These are phyloP conservation scores for Magnolia sinica DNA, from an alignment of 164 flowering plant genomes.

Conservation along the genomic window DNA sequence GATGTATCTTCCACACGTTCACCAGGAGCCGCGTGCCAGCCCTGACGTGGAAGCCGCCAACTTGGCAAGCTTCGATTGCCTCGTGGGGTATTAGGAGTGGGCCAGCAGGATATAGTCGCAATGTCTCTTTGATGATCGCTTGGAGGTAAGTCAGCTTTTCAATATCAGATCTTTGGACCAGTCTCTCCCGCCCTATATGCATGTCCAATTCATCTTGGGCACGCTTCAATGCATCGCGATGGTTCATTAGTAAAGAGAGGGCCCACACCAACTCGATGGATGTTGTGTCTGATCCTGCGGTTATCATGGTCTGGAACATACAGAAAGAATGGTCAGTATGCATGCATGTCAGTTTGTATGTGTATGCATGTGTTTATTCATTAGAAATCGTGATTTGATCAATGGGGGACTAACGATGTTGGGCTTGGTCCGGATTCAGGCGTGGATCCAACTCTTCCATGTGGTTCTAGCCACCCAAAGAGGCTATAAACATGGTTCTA, in stretches of 20 bases:
- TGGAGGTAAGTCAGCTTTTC: conserved; percentile 21
- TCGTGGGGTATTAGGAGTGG: conserved; percentile 31
- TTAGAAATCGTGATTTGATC: too few species aligned
- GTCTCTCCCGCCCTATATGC: not conserved
- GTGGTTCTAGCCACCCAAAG: too few species aligned
- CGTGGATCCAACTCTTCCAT: too few species aligned
- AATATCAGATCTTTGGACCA: conserved; percentile 20
- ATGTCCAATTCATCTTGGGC: not conserved
- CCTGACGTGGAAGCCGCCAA: conserved; percentile 16
- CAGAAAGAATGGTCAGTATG: too few species aligned
- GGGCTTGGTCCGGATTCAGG: too few species aligned
- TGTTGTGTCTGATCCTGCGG: conserved; percentile 36
- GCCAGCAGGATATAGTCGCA: conserved; percentile 27
- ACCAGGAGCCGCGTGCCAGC: not conserved
- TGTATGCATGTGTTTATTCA: too few species aligned
- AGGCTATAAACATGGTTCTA: too few species aligned
- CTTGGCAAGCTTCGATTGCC: conserved; percentile 16
- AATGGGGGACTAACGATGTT: too few species aligned
- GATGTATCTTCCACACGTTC: conserved; percentile 13
- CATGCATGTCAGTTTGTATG: too few species aligned
- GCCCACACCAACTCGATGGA: conserved; percentile 23
- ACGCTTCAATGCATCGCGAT: not conserved
- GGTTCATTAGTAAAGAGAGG: not conserved
- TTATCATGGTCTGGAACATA: conserved; percentile 27
- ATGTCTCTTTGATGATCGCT: conserved; percentile 27